Evolutionary conservation across 2,329 filamentous ascomycete species (phyloP).

Genomic region (Colletotrichum costaricense): DNA sequence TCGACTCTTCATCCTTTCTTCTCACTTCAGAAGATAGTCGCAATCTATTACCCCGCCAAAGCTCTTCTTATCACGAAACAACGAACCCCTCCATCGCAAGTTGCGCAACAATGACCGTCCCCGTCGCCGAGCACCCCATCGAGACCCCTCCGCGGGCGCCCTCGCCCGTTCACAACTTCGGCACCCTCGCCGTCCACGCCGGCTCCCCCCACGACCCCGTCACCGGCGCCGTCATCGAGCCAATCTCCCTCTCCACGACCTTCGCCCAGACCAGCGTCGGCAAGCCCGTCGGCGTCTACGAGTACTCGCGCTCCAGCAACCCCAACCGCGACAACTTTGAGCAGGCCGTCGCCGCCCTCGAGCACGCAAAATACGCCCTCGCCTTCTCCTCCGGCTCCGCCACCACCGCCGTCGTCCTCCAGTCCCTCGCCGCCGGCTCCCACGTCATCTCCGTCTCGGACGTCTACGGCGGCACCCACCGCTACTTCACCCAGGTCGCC

Average conservation of each 20-base stretch:
- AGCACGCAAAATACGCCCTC: conserved; percentile 91
- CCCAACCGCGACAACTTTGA: conserved; percentile 98
- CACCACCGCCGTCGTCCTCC: conserved; percentile 91
- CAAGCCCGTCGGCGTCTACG: conserved; percentile 86
- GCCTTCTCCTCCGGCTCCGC: conserved; percentile 96
- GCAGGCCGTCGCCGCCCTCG: conserved; percentile 87
- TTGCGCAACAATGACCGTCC: conserved; percentile 42
- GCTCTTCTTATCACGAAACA: neutral
- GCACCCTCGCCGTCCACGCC: conserved; percentile 94
- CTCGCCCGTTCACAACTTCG: conserved; percentile 84
- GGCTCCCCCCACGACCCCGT: conserved; percentile 89
- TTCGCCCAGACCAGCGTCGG: conserved; percentile 93
- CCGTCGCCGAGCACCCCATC: conserved; percentile 45
- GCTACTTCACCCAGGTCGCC: conserved; percentile 98
- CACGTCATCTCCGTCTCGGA: conserved; percentile 98
- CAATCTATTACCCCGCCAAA: neutral
- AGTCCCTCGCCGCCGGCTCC: conserved; percentile 89
- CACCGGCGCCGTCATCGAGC: conserved; percentile 94
- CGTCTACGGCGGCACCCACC: conserved; percentile 97
- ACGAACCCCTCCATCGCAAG: conserved; percentile 2
- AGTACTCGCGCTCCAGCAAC: conserved; percentile 94
- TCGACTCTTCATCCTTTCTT: neutral
- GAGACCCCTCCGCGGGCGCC: conserved; percentile 45
- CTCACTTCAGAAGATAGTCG: neutral
- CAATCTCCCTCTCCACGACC: conserved; percentile 96